phyloP scores from a whole-genome alignment of 2,329 filamentous ascomycete species.

The Venturia oleaginea region DNA sequence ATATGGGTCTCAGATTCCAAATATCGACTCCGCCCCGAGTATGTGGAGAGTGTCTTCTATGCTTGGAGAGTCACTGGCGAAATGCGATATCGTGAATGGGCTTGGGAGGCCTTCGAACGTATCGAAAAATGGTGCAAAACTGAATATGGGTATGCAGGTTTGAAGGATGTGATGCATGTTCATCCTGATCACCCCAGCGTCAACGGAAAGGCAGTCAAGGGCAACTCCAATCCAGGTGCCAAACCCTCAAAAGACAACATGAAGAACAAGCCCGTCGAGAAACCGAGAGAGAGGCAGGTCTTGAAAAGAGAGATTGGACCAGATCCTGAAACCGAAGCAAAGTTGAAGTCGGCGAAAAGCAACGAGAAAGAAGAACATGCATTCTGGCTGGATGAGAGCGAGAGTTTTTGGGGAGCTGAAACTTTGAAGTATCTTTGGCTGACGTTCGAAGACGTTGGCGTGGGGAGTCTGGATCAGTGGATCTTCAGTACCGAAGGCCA shows the following conservation, averaged over 20 bases:
- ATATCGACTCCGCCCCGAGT: conserved; percentile 31
- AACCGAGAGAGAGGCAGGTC: conserved; percentile 16
- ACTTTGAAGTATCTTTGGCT: conserved; percentile 61
- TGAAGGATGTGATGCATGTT: conserved; percentile 27
- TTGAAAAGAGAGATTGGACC: background rate
- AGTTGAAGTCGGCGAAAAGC: conserved; percentile 12
- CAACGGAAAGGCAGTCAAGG: background rate
- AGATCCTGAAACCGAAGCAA: background rate
- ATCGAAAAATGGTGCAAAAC: conserved; percentile 31
- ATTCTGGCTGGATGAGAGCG: conserved; percentile 29
- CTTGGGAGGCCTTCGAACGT: conserved; percentile 32
- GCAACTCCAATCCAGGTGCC: background rate
- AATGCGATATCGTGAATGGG: conserved; percentile 31
- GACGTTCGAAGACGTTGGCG: conserved; percentile 49
- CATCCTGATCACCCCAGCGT: background rate
- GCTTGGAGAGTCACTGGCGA: conserved; percentile 33
- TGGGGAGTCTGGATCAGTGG: conserved; percentile 56
- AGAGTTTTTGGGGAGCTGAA: conserved; percentile 63
- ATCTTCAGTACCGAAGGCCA: conserved; percentile 46
- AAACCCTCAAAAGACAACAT: background rate
- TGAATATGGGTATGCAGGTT: conserved; percentile 29
- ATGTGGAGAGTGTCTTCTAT: conserved; percentile 32
- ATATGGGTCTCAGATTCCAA: conserved; percentile 27
- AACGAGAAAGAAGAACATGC: conserved; percentile 17
- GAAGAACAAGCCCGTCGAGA: background rate